Evolutionary conservation across 805 yeast species (phyloP).

Genomic region (Pichia paraexigua): DNA sequence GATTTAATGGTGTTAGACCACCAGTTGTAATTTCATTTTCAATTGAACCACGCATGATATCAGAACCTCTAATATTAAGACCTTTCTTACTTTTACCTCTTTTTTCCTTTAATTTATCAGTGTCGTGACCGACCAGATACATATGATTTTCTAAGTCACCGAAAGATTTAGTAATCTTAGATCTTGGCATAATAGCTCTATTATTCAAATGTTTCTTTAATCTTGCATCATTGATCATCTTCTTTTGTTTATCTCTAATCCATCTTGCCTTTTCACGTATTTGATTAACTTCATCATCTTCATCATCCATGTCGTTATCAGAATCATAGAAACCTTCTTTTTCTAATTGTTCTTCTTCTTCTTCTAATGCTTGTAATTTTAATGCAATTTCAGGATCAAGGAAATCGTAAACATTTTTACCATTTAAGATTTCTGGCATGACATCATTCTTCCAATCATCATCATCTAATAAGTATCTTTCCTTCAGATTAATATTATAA

Average conservation of each 20-base stretch:
- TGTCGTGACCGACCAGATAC: conserved; percentile 85
- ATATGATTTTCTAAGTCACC: conserved; percentile 82
- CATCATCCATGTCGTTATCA: conserved; percentile 59
- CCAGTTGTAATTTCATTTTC: conserved; percentile 15
- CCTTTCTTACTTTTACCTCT: conserved; percentile 14
- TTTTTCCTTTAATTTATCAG: conserved; percentile 49
- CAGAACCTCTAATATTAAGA: conserved; percentile 60
- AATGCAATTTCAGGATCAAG: conserved; percentile 92
- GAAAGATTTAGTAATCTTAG: conserved; percentile 69
- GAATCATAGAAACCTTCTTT: conserved; percentile 93
- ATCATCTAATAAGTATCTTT: conserved; percentile 83
- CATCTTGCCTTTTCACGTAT: conserved; percentile 83
- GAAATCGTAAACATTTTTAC: conserved; percentile 95
- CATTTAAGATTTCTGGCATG: conserved; percentile 95
- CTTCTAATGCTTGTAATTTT: conserved; percentile 90
- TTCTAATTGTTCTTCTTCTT: conserved; percentile 92
- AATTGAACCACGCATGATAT: conserved; percentile 46
- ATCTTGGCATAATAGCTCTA: conserved; percentile 84
- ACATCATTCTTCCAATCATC: conserved; percentile 97
- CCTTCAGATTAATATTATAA: conserved; percentile 86
- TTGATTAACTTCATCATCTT: conserved; percentile 53
- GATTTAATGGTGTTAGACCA: conserved; percentile 36
- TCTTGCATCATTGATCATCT: conserved; percentile 84
- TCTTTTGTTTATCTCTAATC: conserved; percentile 94
- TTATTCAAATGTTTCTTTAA: conserved; percentile 80